A percentile compares a stretch with the other conserved stretches of the same genome.
Evolutionary conservation across 192 early-diverging fungal genomes (phyloP).

Genomic region (Podila epigama): DNA sequence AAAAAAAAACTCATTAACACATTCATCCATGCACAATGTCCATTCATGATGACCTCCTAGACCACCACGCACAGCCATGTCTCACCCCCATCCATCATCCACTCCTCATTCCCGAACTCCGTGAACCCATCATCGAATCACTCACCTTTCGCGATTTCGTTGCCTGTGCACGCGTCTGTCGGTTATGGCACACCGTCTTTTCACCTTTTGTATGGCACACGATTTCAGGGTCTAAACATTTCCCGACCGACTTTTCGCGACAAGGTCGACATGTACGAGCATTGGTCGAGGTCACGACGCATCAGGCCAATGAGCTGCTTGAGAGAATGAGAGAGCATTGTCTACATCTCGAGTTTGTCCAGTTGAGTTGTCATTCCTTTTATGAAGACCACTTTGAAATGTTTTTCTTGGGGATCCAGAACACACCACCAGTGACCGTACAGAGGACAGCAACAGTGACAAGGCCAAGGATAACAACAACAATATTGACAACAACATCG

Average conservation of each 20-base stretch:
- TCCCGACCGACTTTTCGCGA: neutral
- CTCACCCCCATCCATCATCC: neutral
- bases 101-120: constrained; percentile 7
- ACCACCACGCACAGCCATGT: neutral
- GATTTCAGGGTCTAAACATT: neutral
- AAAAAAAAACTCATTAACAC: too few relatives aligned
- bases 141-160: neutral
- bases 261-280: neutral
- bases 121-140: constrained; percentile 2
- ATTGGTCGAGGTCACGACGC: neutral
- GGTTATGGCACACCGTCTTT: constrained; percentile 4
- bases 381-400: constrained; percentile 9
- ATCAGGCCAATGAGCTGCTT: neutral
- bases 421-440: neutral
- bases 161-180: neutral
- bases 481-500: neutral
- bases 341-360: neutral
- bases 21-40: neutral
- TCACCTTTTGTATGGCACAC: constrained; percentile 4
- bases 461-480: neutral
- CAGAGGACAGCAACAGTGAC: neutral
- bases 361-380: neutral
- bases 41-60: neutral
- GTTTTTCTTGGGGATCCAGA: constrained; percentile 2
- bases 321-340: neutral